phyloP scores from a whole-genome alignment of 2,329 filamentous ascomycete species.

The Fusarium chlamydosporum region DNA sequence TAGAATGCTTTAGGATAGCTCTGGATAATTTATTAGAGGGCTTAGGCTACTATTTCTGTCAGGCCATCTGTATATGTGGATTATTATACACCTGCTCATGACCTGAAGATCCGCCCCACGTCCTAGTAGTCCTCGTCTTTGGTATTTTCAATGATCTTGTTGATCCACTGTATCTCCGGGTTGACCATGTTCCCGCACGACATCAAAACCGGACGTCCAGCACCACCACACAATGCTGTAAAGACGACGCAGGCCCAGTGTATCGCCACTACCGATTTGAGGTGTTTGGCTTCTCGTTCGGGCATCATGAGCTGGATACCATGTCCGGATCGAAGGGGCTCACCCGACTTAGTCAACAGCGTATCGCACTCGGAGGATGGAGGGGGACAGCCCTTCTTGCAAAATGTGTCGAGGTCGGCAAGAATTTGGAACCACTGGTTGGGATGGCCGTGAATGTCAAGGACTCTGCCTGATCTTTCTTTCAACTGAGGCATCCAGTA shows the following conservation, averaged over 20 bases:
- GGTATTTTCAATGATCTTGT: too few species aligned
- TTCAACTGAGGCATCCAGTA: slow-evolving; percentile 19
- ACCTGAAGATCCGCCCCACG: too few species aligned
- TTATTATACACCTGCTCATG: too few species aligned
- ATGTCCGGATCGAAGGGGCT: neutral
- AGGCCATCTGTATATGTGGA: too few species aligned
- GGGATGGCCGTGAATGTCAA: too few species aligned
- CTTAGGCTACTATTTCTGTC: too few species aligned
- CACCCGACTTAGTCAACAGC: neutral
- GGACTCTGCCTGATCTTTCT: neutral
- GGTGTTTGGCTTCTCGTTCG: neutral
- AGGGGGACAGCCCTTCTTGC: neutral
- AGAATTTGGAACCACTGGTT: neutral
- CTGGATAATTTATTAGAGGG: too few species aligned
- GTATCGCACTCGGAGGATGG: neutral
- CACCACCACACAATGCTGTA: slow-evolving; percentile 6
- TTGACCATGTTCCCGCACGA: too few species aligned
- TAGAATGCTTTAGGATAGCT: too few species aligned
- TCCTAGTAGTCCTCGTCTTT: too few species aligned
- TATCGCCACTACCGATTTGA: neutral
- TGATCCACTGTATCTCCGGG: too few species aligned
- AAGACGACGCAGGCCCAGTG: slow-evolving; percentile 10
- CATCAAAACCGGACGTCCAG: neutral
- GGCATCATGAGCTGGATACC: neutral
- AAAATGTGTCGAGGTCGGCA: neutral